These are phyloP conservation scores for Phytophthora sojae DNA, from an alignment of 352 stramenopile species.

Conservation along the genomic window DNA sequence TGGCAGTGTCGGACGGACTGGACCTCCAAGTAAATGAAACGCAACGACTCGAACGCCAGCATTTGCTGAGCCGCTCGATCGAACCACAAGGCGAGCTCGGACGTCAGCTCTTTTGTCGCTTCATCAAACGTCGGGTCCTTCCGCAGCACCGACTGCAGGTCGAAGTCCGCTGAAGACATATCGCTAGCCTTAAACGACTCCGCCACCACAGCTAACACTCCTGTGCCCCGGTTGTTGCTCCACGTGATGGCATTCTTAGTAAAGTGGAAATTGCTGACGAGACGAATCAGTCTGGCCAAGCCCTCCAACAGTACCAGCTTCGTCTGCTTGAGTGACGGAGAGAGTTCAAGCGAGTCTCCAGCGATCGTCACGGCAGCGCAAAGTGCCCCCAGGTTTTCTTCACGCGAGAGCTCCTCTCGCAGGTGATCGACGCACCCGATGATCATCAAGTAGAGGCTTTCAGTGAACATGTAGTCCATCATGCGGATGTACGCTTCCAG, in stretches of 20 bases:
- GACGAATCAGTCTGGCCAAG: slow-evolving; percentile 57
- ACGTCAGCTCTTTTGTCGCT: slow-evolving; percentile 41
- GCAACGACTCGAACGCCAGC: slow-evolving; percentile 64
- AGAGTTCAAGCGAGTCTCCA: slow-evolving; percentile 47
- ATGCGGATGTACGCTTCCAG: slow-evolving; percentile 62
- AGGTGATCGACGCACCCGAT: slow-evolving; percentile 48
- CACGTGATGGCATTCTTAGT: slow-evolving; percentile 66
- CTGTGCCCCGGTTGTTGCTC: slow-evolving; percentile 59
- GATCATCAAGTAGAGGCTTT: slow-evolving; percentile 77
- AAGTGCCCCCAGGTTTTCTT: slow-evolving; percentile 51
- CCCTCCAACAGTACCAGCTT: slow-evolving; percentile 63
- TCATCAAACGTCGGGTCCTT: slow-evolving; percentile 49
- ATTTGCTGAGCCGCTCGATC: slow-evolving; percentile 59
- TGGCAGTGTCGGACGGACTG: slow-evolving; percentile 38
- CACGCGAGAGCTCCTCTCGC: slow-evolving; percentile 39
- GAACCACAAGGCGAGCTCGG: slow-evolving; percentile 54
- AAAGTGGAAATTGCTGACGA: slow-evolving; percentile 71
- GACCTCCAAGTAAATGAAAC: slow-evolving; percentile 57
- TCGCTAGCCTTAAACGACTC: slow-evolving; percentile 40
- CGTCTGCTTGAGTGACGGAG: slow-evolving; percentile 55
- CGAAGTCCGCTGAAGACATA: slow-evolving; percentile 39
- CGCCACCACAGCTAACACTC: slow-evolving; percentile 42
- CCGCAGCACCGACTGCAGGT: slow-evolving; percentile 60
- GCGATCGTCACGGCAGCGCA: slow-evolving; percentile 61
- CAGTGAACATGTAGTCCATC: slow-evolving; percentile 78